Evolutionary conservation across 306 rosid genomes (phyloP), one percentile per base, ranked within the genome.

Genomic region (Cicer cuneatum): DNA sequence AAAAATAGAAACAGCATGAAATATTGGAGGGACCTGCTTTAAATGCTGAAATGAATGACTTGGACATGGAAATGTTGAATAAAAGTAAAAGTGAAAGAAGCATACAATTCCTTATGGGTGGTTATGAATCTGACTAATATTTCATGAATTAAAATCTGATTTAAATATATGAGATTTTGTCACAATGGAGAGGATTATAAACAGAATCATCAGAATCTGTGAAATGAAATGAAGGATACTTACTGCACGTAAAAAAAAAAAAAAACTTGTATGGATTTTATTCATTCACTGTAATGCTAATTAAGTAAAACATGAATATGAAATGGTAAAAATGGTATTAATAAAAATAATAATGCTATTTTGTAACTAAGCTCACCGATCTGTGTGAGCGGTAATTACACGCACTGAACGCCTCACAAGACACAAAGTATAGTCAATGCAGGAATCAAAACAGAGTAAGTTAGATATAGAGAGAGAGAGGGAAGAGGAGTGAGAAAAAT

Each of bases 141-240:
- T 76, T 77, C 47, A 42, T 15, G n/a, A 42, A 77, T 61, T 49
- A 78, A 56, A 69, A 80, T 72, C 74, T 58, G 49, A 43, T 54
- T 80, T 85, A 39, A 84, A 67, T 47, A 79, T 43, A 74, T 45
- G 58, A 61, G 82, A 85, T 84, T 80, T 66, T 81, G 58, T 77
- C 66, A 58, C 80, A 76, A 73, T 52, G 43, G 33, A 29, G 33
- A 38, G 7, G 6, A 21, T 29, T 46, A 75, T 81, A 60, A 46
- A 73, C 61, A 81, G 69, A 73, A 72, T 86, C 78, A 71, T 7
- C 43, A 84, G 49, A 85, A 86, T 89, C 89, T 84, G 33, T 81
- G 75, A 75, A 70, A 82, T 41, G 80, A 78, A 70, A 81, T 14
- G 67, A 76, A 82, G 69, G 68, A 71, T 52, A 29, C 33, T 24